A percentile compares a stretch with the other conserved stretches of the same genome.
Evolutionary conservation across 805 yeast species (phyloP).

Genomic region (Starmerella sirachaensis): DNA sequence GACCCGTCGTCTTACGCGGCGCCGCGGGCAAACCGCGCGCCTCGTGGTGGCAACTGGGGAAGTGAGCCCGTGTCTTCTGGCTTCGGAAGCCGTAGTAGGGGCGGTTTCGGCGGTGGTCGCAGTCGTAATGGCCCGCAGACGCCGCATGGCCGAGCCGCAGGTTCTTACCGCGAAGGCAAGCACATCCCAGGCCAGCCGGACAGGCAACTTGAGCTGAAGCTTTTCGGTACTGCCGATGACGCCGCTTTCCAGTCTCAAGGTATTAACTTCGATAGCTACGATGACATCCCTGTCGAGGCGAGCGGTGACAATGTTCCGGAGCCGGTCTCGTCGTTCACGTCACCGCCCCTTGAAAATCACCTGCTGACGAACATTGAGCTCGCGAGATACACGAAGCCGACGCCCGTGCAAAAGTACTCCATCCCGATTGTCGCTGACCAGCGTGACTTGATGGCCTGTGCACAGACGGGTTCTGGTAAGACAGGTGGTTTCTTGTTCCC

Average conservation of each 20-base stretch:
- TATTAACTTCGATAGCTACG: constrained; percentile 96
- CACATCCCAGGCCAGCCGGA: constrained; percentile 73
- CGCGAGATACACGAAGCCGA: constrained; percentile 89
- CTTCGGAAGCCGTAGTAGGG: constrained; percentile 27
- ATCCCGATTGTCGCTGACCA: constrained; percentile 81
- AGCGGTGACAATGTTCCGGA: constrained; percentile 92
- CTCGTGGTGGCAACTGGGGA: constrained; percentile 21
- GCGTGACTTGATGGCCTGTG: constrained; percentile 94
- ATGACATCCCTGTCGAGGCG: constrained; percentile 97
- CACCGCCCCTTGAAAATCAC: constrained; percentile 83
- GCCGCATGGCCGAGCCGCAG: constrained; percentile 29
- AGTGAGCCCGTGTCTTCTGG: constrained; percentile 24
- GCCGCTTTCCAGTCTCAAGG: constrained; percentile 77
- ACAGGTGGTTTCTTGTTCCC: constrained; percentile 99
- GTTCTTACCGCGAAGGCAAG: constrained; percentile 75
- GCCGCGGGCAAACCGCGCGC: constrained; percentile 11
- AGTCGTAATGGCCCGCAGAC: constrained; percentile 33
- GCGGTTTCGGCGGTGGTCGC: constrained; percentile 26
- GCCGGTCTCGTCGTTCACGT: constrained; percentile 72
- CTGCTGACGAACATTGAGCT: constrained; percentile 75
- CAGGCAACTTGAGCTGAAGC: constrained; percentile 57
- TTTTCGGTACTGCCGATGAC: constrained; percentile 73
- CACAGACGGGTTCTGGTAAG: constrained; percentile 98
- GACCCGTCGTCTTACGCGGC: constrained; percentile 23
- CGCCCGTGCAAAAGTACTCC: constrained; percentile 92